phyloP scores from a whole-genome alignment of 2,329 filamentous ascomycete genomes.

The Aureobasidium pullulans region DNA sequence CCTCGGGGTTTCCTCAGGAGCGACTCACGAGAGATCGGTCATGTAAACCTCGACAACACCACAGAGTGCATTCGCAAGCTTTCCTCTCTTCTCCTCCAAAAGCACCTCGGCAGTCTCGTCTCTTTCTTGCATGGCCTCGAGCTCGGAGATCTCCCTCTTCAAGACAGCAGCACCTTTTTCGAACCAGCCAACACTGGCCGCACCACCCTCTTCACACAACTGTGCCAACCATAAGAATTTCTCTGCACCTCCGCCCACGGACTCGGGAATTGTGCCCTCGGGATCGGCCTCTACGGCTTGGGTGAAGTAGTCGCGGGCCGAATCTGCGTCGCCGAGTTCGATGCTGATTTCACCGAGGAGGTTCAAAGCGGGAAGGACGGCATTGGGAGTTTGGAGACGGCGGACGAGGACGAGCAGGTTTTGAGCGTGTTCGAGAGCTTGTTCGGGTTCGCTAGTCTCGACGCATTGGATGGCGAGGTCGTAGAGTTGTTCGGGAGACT shows the following conservation, averaged over 20 bases:
- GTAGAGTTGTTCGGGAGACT: conserved; percentile 49
- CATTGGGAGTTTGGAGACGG: conserved; percentile 27
- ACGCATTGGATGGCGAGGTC: conserved; percentile 49
- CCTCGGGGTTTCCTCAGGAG: neutral
- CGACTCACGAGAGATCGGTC: conserved; percentile 78
- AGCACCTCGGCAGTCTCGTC: conserved; percentile 29
- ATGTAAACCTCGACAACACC: conserved; percentile 96
- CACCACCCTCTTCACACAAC: conserved; percentile 60
- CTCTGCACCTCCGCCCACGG: conserved; percentile 73
- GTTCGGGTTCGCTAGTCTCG: conserved; percentile 51
- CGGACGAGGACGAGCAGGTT: conserved; percentile 45
- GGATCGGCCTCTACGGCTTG: conserved; percentile 69
- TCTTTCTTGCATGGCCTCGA: conserved; percentile 44
- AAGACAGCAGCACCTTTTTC: conserved; percentile 64
- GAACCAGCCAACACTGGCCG: conserved; percentile 54
- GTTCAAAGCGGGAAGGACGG: conserved; percentile 56
- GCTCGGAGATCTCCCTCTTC: conserved; percentile 59
- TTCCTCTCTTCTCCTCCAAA: conserved; percentile 64
- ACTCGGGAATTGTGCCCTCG: conserved; percentile 62
- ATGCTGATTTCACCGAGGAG: conserved; percentile 75
- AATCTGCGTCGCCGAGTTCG: conserved; percentile 72
- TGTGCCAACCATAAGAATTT: conserved; percentile 96
- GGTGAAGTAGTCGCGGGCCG: conserved; percentile 64
- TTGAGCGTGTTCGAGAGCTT: conserved; percentile 48
- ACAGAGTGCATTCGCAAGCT: conserved; percentile 86